Evolutionary conservation across 2,329 filamentous ascomycete genomes (phyloP).

Genomic region (Beauveria asiatica): DNA sequence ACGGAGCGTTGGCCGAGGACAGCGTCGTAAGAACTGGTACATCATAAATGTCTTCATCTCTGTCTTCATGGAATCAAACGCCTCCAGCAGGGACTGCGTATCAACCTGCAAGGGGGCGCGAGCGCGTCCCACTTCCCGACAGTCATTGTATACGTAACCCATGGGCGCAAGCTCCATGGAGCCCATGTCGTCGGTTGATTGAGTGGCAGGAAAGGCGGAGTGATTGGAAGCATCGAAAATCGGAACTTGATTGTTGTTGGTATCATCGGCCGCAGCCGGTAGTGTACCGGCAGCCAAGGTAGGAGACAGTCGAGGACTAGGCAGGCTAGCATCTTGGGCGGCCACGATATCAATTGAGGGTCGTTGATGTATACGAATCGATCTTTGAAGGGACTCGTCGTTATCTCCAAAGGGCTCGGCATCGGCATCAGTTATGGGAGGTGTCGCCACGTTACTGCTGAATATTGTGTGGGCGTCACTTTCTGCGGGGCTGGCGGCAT

Average conservation of each 20-base stretch:
- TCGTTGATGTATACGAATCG: conserved; percentile 38
- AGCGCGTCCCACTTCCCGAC: conserved; percentile 19
- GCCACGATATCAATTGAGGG: conserved; percentile 59
- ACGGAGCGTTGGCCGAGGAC: conserved; percentile 78
- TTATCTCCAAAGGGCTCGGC: conserved; percentile 49
- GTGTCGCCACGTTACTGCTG: conserved; percentile 59
- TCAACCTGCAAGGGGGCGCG: conserved; percentile 51
- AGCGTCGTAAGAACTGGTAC: conserved; percentile 87
- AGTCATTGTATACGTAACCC: conserved; percentile 17
- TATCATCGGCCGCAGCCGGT: conserved; percentile 37
- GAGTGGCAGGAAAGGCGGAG: conserved; percentile 34
- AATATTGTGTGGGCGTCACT: conserved; percentile 54
- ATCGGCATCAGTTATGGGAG: conserved; percentile 67
- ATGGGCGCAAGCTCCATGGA: conserved; percentile 20
- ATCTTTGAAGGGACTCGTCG: conserved; percentile 41
- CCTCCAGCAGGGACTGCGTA: conserved; percentile 77
- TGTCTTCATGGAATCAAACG: conserved; percentile 83
- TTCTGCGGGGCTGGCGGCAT: conserved; percentile 42
- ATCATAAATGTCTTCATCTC: conserved; percentile 94
- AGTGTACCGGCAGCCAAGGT: conserved; percentile 66
- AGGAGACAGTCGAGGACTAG: conserved; percentile 89
- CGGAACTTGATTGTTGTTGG: conserved; percentile 29
- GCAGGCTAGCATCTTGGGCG: conserved; percentile 82
- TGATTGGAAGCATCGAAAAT: conserved; percentile 22
- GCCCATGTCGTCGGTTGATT: conserved; percentile 26